Evolutionary conservation across 2,329 filamentous ascomycete species (phyloP), one percentile per base, ranked within the genome.

Genomic region (Clathrospora elynae): DNA sequence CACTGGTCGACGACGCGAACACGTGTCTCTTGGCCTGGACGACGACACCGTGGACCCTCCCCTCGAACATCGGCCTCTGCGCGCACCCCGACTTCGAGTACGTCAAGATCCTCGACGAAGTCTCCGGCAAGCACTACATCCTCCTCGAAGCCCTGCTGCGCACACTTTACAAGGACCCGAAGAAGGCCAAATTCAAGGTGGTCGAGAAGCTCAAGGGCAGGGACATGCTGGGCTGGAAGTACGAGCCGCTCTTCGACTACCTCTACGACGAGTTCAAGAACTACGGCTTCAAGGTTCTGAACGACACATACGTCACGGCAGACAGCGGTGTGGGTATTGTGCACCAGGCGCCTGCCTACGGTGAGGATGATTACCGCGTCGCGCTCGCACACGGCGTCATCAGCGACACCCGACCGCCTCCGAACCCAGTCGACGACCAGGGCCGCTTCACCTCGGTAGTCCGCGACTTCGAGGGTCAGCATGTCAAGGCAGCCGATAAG

Each of bases 291-390:
- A 82, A 79, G 58, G 87, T 96, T 4, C 67, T 95, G 52, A 90
- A 88, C 56, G 92, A 87, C 24, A 83, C 79, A 5, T 96, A 96
- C 63, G 91, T 96, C 44, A 93, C 88, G 17, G 84, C 87, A 19
- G 90, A 93, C 47, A 90, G 89, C 62, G 92, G 92, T 83, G 89
- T 90, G 22, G 92, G 92, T 64, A 87, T 97, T 51, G 92, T 97
- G 30, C 92, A 97, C 71, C 90, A 96, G 71, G 82, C 92, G 4
- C 92, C 92, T 2, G 90, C 90, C 1, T 96, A 92, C 65, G 92
- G 92, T 80, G 89, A 96, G 73, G 92, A 96, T 54, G 92, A 97
- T 85, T 96, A 95, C 76, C 86, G 85, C 55, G 83, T 93, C 46
- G 88, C 87, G 6, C 71, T 90, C 48, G 84, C 86, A 43, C 77